These are phyloP conservation scores for Chytriomyces sp. DNA, from an alignment of 192 early-diverging fungal species.

Conservation along the genomic window DNA sequence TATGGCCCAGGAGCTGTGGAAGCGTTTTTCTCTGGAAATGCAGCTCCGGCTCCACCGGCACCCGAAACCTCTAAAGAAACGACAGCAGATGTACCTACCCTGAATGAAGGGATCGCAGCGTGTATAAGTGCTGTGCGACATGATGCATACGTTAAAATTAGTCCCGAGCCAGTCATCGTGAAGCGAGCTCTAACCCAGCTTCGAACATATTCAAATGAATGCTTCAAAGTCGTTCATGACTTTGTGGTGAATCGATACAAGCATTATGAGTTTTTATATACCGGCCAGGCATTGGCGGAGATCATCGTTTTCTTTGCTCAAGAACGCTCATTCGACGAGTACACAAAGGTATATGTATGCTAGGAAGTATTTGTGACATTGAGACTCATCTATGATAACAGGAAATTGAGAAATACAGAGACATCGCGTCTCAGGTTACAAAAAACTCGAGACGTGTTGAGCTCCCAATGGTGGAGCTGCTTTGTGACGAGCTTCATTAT, in stretches of 20 bases:
- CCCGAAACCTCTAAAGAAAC: background rate
- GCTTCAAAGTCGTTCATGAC: slow-evolving; percentile 51
- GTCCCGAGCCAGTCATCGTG: slow-evolving; percentile 40
- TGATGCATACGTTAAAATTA: slow-evolving; percentile 33
- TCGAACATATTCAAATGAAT: slow-evolving; percentile 39
- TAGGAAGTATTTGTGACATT: background rate
- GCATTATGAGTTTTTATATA: slow-evolving; percentile 45
- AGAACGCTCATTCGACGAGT: slow-evolving; percentile 60
- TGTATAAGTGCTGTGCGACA: slow-evolving; percentile 21
- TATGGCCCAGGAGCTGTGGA: slow-evolving; percentile 35
- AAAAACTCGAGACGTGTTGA: slow-evolving; percentile 46
- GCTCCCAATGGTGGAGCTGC: slow-evolving; percentile 55
- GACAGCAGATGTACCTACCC: slow-evolving; percentile 15
- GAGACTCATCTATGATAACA: slow-evolving; percentile 3
- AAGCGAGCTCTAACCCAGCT: slow-evolving; percentile 35
- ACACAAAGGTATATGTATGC: slow-evolving; percentile 35
- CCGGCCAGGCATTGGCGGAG: slow-evolving; percentile 32
- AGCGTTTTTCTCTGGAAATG: background rate
- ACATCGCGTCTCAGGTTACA: slow-evolving; percentile 41
- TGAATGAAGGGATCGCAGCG: slow-evolving; percentile 27
- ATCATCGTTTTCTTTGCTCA: slow-evolving; percentile 45
- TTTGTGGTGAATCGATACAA: slow-evolving; percentile 47
- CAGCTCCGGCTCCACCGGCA: slow-evolving; percentile 14
- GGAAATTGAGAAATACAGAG: slow-evolving; percentile 59
- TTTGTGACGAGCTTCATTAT: slow-evolving; percentile 57